Conservation (phyloP, 768 basidiomycete genomes). For the Panellus pusillus region DNA sequence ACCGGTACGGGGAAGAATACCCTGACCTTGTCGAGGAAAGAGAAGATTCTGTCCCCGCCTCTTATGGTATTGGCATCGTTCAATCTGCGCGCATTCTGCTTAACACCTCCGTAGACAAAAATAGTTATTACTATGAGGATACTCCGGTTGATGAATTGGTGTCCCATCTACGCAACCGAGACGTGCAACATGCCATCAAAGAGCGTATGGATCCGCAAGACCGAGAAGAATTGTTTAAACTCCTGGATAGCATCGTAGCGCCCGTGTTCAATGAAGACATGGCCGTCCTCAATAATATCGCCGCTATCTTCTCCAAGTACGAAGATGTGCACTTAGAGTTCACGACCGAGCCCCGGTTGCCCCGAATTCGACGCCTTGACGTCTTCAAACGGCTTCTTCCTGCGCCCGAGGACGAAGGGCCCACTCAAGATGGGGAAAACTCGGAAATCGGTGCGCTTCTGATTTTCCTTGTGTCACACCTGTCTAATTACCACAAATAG, state of each 20-base stretch:
- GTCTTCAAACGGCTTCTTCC: conserved; percentile 19
- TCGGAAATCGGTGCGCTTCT: conserved; percentile 5
- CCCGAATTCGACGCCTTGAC: conserved; percentile 16
- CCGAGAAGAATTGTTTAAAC: conserved; percentile 9
- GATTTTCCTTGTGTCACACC: not conserved
- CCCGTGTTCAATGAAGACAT: conserved; percentile 21
- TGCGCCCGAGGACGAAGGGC: conserved; percentile 6
- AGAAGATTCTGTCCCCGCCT: not conserved
- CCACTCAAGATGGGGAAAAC: not conserved
- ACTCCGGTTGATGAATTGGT: conserved; percentile 19
- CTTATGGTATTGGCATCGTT: not conserved
- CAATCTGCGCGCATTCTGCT: not conserved
- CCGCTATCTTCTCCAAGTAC: conserved; percentile 19
- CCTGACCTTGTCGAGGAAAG: not conserved
- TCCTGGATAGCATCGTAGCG: conserved; percentile 10
- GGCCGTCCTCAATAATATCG: conserved; percentile 12
- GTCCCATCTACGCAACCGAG: conserved; percentile 11
- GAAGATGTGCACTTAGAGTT: conserved; percentile 16
- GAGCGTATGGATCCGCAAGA: conserved; percentile 3
- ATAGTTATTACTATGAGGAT: conserved; percentile 15
- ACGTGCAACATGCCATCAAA: conserved; percentile 16
- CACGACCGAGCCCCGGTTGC: conserved; percentile 13
- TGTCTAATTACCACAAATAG: not conserved
- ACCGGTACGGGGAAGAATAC: too few relatives aligned
- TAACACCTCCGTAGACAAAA: conserved; percentile 9